Evolutionary conservation across 805 yeast genomes (phyloP).

Genomic region (Saccharomycopsis sp.): DNA sequence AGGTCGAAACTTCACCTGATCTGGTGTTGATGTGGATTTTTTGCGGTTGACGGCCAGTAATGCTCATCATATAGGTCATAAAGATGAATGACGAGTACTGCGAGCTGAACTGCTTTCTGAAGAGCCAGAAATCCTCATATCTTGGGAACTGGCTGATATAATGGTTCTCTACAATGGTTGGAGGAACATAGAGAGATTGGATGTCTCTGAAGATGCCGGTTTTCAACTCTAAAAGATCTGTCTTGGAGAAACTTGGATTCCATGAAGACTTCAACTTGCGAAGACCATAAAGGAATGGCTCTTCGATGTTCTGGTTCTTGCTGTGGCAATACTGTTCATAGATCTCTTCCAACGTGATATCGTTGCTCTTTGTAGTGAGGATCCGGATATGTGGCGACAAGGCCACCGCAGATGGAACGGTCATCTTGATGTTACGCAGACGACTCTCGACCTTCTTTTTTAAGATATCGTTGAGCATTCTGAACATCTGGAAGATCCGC

Average conservation of each 20-base stretch:
- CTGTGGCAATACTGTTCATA: conserved; percentile 83
- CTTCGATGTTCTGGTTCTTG: conserved; percentile 72
- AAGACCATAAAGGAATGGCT: conserved; percentile 78
- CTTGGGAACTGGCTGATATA: conserved; percentile 62
- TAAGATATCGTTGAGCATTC: conserved; percentile 77
- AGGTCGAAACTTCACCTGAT: conserved; percentile 86
- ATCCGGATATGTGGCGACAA: conserved; percentile 90
- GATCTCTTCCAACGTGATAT: conserved; percentile 69
- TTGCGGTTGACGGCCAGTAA: conserved; percentile 87
- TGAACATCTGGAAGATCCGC: conserved; percentile 81
- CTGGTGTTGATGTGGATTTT: conserved; percentile 76
- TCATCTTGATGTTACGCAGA: conserved; percentile 75
- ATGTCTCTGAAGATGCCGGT: conserved; percentile 87
- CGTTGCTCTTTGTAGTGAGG: conserved; percentile 70
- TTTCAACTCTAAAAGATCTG: conserved; percentile 62
- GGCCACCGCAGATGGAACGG: conserved; percentile 88
- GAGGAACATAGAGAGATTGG: conserved; percentile 80
- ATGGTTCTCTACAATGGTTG: conserved; percentile 72
- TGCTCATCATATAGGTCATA: conserved; percentile 90
- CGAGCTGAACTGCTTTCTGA: conserved; percentile 90
- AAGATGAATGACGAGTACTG: conserved; percentile 92
- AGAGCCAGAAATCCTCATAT: conserved; percentile 94
- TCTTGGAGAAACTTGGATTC: conserved; percentile 61
- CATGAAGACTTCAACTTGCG: conserved; percentile 81
- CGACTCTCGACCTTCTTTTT: conserved; percentile 79